Conservation (phyloP, 805 yeast species). For the Barnettozyma sp. region DNA sequence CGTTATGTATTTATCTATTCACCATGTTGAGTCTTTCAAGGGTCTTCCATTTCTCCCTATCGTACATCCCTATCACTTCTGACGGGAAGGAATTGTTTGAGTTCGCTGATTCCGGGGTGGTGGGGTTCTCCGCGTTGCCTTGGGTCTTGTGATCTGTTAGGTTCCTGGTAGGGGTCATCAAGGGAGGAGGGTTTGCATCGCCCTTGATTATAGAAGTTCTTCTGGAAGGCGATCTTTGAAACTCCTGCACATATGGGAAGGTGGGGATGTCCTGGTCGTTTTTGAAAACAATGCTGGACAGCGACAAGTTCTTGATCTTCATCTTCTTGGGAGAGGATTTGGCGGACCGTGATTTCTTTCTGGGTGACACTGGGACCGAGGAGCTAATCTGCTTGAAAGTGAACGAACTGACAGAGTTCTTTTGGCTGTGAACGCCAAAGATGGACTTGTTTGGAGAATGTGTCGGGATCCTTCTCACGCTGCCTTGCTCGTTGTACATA, state of each 20-base stretch:
- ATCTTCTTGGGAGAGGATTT: slow-evolving; percentile 14
- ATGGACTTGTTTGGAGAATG: slow-evolving; percentile 25
- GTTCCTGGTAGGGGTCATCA: too few relatives aligned
- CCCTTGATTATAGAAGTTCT: background rate
- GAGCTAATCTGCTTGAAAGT: slow-evolving; percentile 8
- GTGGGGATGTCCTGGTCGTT: slow-evolving; percentile 16
- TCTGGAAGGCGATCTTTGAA: slow-evolving; percentile 20
- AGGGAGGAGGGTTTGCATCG: background rate
- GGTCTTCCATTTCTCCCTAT: slow-evolving; percentile 58
- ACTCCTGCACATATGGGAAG: slow-evolving; percentile 22
- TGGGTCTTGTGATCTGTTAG: too few relatives aligned
- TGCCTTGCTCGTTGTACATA: slow-evolving; percentile 6
- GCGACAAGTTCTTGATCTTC: slow-evolving; percentile 21
- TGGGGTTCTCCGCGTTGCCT: slow-evolving; percentile 25
- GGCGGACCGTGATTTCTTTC: slow-evolving; percentile 9
- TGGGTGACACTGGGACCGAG: slow-evolving; percentile 22
- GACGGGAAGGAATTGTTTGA: slow-evolving; percentile 42
- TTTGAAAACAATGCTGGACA: slow-evolving; percentile 22
- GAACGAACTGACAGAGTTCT: slow-evolving; percentile 15
- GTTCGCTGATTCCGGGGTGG: slow-evolving; percentile 30
- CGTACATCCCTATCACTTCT: slow-evolving; percentile 57
- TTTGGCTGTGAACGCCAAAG: slow-evolving; percentile 16
- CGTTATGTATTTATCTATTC: too few relatives aligned
- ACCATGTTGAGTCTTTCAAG: slow-evolving; percentile 33
- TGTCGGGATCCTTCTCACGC: slow-evolving; percentile 8